Evolutionary conservation across 169 alveolate genomes (phyloP).

Genomic region (Neospora caninum): DNA sequence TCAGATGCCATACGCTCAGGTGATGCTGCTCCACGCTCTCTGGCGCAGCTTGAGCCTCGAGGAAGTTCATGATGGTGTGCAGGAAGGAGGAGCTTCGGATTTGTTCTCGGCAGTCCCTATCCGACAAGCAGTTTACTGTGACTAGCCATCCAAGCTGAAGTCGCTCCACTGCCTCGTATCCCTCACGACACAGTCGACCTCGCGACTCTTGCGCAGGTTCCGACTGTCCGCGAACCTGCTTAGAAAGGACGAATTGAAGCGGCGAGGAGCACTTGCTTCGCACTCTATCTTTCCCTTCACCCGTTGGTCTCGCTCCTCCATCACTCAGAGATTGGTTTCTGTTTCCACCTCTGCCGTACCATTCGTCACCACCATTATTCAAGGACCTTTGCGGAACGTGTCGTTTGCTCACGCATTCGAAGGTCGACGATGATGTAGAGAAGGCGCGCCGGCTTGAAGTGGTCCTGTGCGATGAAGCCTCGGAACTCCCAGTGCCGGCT

Average conservation of each 20-base stretch:
- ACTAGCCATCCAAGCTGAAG: background rate
- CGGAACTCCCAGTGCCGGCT: too few relatives aligned
- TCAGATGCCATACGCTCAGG: background rate
- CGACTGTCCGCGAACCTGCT: background rate
- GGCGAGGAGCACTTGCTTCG: background rate
- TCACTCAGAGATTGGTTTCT: background rate
- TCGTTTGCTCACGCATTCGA: background rate
- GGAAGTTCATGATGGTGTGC: background rate
- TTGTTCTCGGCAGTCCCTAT: background rate
- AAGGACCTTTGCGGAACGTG: background rate
- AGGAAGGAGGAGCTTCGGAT: background rate
- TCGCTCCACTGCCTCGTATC: slow-evolving; percentile 3
- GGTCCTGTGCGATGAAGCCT: background rate
- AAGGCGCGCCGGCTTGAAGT: background rate
- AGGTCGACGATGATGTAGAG: background rate
- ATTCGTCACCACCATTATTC: background rate
- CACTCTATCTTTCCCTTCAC: background rate
- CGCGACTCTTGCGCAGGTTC: background rate
- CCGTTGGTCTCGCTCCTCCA: background rate
- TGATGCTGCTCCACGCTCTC: background rate
- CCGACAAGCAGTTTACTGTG: background rate
- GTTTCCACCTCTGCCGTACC: background rate
- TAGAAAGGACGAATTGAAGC: too few relatives aligned
- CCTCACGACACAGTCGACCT: background rate
- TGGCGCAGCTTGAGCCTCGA: background rate